Conservation (phyloP, 2,329 filamentous ascomycete genomes). For the Arthrobotrys sphaeroides region DNA sequence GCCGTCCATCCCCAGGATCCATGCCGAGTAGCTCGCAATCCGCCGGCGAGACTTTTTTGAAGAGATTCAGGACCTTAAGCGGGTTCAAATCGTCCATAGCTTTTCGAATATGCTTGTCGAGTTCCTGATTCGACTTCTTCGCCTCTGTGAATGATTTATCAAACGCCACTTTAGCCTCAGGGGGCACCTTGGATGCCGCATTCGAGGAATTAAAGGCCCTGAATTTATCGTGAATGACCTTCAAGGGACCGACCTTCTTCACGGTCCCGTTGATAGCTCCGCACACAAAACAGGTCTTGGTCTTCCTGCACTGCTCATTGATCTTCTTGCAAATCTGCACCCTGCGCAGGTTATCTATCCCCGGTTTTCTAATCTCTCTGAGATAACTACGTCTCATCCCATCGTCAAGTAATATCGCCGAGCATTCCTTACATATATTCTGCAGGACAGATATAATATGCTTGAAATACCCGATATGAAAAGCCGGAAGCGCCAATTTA, state of each 20-base stretch:
- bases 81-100: slow-evolving; percentile 95
- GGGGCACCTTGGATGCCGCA: slow-evolving; percentile 82
- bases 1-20: slow-evolving; percentile 83
- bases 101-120: slow-evolving; percentile 90
- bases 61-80: slow-evolving; percentile 85
- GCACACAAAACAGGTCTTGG: slow-evolving; percentile 82
- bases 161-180: slow-evolving; percentile 82
- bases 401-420: slow-evolving; percentile 82
- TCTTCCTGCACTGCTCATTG: slow-evolving; percentile 88
- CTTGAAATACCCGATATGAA: slow-evolving; percentile 95
- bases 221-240: slow-evolving; percentile 94
- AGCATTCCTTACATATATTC: slow-evolving; percentile 96
- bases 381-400: slow-evolving; percentile 78
- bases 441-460: slow-evolving; percentile 92
- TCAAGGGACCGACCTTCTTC: slow-evolving; percentile 89
- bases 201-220: slow-evolving; percentile 87
- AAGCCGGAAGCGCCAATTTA: slow-evolving; percentile 86
- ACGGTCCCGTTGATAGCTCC: slow-evolving; percentile 86
- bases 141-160: slow-evolving; percentile 85
- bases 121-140: slow-evolving; percentile 77
- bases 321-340: slow-evolving; percentile 87
- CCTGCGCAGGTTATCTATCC: slow-evolving; percentile 85
- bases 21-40: slow-evolving; percentile 93
- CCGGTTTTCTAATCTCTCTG: slow-evolving; percentile 80
- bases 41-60: slow-evolving; percentile 82